These are phyloP conservation scores for Agroathelia rolfsii DNA, from an alignment of 1,284 basidiomycete genomes.

Conservation along the genomic window DNA sequence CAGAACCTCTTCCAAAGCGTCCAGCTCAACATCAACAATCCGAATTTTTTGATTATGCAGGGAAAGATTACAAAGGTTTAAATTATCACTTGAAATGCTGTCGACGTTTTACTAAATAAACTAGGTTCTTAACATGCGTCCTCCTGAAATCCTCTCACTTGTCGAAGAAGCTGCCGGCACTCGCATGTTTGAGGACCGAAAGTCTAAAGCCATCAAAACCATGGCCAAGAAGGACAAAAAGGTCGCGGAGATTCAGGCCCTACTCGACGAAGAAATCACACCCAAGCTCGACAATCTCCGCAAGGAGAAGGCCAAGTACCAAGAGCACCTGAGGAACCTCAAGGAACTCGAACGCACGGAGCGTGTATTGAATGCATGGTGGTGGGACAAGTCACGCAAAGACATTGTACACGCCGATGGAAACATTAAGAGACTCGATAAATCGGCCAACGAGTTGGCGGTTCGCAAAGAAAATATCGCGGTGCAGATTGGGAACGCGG, in stretches of 20 bases:
- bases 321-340: constrained; percentile 86
- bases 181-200: constrained; percentile 98
- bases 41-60: constrained; percentile 99
- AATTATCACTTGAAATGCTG: neutral
- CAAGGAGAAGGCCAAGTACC: constrained; percentile 81
- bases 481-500: constrained; percentile 46
- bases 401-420: constrained; percentile 41
- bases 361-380: constrained; percentile 79
- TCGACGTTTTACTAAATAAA: constrained; percentile 8
- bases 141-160: constrained; percentile 96
- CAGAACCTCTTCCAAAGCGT: constrained; percentile 96
- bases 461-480: constrained; percentile 36
- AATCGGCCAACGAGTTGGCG: constrained; percentile 42
- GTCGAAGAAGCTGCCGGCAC: constrained; percentile 99
- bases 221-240: constrained; percentile 98
- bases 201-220: constrained; percentile 94
- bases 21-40: constrained; percentile 99
- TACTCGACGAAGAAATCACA: constrained; percentile 85
- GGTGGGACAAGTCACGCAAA: constrained; percentile 61
- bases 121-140: constrained; percentile 95
- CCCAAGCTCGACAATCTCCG: constrained; percentile 92
- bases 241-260: constrained; percentile 79
- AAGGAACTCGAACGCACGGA: constrained; percentile 87
- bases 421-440: constrained; percentile 36
- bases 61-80: constrained; percentile 85